Conservation (phyloP, 2,329 filamentous ascomycete species). For the Curvularia sp. region DNA sequence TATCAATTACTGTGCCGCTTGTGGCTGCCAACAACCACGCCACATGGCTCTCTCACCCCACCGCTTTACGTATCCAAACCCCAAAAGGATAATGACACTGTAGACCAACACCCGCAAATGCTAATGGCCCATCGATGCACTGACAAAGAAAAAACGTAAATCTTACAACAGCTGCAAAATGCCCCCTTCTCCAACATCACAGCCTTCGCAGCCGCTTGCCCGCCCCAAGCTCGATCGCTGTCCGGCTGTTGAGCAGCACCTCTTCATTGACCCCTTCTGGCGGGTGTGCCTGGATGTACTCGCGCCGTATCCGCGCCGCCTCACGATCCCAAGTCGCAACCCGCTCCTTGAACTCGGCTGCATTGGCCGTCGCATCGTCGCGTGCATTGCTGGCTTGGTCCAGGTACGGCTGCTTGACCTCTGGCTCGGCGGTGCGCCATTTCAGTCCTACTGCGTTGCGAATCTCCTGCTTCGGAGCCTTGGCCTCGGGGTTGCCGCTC, state of each 20-base stretch:
- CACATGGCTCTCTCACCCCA: background rate
- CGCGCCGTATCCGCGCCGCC: constrained; percentile 58
- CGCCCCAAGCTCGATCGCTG: constrained; percentile 48
- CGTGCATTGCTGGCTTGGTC: constrained; percentile 76
- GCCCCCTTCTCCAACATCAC: constrained; percentile 14
- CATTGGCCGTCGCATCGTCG: constrained; percentile 64
- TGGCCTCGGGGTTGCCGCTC: constrained; percentile 71
- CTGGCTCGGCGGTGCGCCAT: constrained; percentile 80
- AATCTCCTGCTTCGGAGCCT: constrained; percentile 73
- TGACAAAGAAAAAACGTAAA: constrained; percentile 22
- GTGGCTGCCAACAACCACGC: background rate
- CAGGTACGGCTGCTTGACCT: constrained; percentile 78
- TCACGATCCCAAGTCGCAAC: constrained; percentile 75
- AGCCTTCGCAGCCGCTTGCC: constrained; percentile 45
- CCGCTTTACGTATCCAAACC: constrained; percentile 16
- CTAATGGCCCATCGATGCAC: constrained; percentile 30
- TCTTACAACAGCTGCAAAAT: constrained; percentile 33
- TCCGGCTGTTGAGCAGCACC: constrained; percentile 43
- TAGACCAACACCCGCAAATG: constrained; percentile 35
- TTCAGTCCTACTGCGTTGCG: constrained; percentile 84
- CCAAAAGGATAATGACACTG: background rate
- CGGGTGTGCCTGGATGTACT: constrained; percentile 51
- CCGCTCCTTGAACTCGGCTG: constrained; percentile 67
- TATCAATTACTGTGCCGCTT: constrained; percentile 6
- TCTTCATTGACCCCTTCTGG: constrained; percentile 41